Evolutionary conservation across 768 basidiomycete genomes (phyloP).

Genomic region (Russula sp.): DNA sequence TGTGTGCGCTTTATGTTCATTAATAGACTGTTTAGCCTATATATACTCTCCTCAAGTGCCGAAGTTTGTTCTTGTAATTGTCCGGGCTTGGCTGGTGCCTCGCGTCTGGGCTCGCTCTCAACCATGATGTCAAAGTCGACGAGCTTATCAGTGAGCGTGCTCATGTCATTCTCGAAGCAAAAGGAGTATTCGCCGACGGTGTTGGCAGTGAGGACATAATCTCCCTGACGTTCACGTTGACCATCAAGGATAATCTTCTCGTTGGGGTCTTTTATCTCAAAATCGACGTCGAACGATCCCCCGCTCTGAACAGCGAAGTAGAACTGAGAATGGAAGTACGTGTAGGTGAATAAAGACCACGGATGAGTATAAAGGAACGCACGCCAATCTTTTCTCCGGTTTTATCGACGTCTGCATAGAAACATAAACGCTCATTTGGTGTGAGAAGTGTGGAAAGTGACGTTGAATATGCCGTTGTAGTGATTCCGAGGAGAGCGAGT

Average conservation of each 20-base stretch:
- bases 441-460: conserved; percentile 75
- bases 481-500: conserved; percentile 20
- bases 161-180: conserved; percentile 98
- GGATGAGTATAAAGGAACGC: conserved; percentile 27
- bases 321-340: conserved; percentile 48
- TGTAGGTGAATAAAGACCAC: not conserved
- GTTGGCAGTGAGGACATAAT: conserved; percentile 96
- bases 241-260: conserved; percentile 86
- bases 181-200: conserved; percentile 86
- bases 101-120: conserved; percentile 90
- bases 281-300: conserved; percentile 94
- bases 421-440: conserved; percentile 81
- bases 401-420: conserved; percentile 96
- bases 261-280: conserved; percentile 84
- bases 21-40: conserved; percentile 80
- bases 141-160: conserved; percentile 87
- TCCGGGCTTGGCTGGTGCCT: conserved; percentile 80
- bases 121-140: conserved; percentile 98
- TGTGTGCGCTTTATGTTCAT: conserved; percentile 88
- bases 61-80: conserved; percentile 91
- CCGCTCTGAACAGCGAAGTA: conserved; percentile 99
- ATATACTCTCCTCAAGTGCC: conserved; percentile 91
- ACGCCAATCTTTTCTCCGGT: conserved; percentile 87
- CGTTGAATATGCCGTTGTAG: conserved; percentile 34
- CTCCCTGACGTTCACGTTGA: conserved; percentile 84